A percentile compares a stretch with the other conserved stretches of the same genome.
Conservation (phyloP, 2,329 filamentous ascomycete species). For the Pyrenochaeta sp. region DNA sequence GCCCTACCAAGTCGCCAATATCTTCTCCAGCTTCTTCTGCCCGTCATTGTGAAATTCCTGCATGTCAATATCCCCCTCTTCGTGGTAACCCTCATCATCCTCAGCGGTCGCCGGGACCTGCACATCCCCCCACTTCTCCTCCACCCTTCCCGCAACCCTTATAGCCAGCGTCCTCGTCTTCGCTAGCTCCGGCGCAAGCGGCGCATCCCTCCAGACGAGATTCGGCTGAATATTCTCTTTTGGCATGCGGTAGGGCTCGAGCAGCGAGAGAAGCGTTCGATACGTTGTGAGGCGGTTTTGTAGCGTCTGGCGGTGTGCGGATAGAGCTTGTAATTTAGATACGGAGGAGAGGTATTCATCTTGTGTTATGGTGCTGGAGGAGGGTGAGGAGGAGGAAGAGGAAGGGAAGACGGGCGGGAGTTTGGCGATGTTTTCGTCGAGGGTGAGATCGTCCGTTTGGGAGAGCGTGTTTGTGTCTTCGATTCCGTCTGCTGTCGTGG, state of each 20-base stretch:
- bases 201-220: conserved; percentile 70
- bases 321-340: conserved; percentile 57
- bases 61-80: conserved; percentile 26
- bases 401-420: conserved; percentile 36
- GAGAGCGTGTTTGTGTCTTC: conserved; percentile 50
- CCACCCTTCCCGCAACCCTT: conserved; percentile 47
- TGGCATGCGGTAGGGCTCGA: conserved; percentile 63
- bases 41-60: conserved; percentile 22
- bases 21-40: conserved; percentile 34
- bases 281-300: conserved; percentile 59
- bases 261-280: conserved; percentile 57
- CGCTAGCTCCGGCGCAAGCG: conserved; percentile 71
- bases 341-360: conserved; percentile 52
- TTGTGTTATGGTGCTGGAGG: conserved; percentile 27
- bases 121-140: conserved; percentile 39
- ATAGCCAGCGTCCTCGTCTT: conserved; percentile 68
- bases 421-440: conserved; percentile 45
- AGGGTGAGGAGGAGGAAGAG: conserved; percentile 24
- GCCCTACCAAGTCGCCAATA: conserved; percentile 36
- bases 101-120: conserved; percentile 38
- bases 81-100: conserved; percentile 24
- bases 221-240: conserved; percentile 67
- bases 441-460: conserved; percentile 41
- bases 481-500: conserved; percentile 43
- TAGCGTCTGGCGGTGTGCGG: conserved; percentile 58